phyloP scores from a whole-genome alignment of 768 basidiomycete genomes.

The Heimioporus sp. region DNA sequence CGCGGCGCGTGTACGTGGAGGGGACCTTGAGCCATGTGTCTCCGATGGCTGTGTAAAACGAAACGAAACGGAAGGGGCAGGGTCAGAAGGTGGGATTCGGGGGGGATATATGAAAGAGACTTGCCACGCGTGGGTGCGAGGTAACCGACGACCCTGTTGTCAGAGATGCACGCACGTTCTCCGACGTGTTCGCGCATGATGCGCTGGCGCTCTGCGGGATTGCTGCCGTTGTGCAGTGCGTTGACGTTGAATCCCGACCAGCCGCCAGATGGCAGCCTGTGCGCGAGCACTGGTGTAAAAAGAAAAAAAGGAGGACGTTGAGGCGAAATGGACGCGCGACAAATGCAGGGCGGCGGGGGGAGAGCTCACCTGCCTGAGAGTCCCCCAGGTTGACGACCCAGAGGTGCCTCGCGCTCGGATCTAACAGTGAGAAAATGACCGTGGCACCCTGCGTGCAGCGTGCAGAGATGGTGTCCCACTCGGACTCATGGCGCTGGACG shows the following conservation, averaged over 20 bases:
- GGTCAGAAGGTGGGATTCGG: too few relatives aligned
- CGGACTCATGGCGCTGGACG: conserved; percentile 34
- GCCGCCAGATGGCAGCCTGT: conserved; percentile 13
- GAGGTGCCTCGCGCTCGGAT: conserved; percentile 25
- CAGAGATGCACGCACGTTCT: conserved; percentile 28
- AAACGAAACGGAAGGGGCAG: not conserved
- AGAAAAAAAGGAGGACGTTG: conserved; percentile 1
- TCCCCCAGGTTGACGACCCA: conserved; percentile 37
- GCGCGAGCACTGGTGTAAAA: conserved; percentile 22
- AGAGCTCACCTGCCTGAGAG: conserved; percentile 31
- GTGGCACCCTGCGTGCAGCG: conserved; percentile 34
- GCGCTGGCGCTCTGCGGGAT: conserved; percentile 25
- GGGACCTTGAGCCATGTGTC: conserved; percentile 37
- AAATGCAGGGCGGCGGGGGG: too few relatives aligned
- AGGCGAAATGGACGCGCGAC: not conserved
- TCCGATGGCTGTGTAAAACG: conserved; percentile 28
- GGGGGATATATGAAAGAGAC: too few relatives aligned
- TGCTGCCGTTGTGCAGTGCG: conserved; percentile 30
- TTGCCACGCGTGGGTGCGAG: conserved; percentile 38
- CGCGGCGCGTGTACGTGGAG: conserved; percentile 29
- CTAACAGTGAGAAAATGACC: conserved; percentile 31
- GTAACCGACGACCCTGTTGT: conserved; percentile 37
- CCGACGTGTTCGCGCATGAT: conserved; percentile 31
- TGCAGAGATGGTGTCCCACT: conserved; percentile 35
- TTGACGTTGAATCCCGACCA: conserved; percentile 25